Evolutionary conservation across 352 stramenopile genomes (phyloP), one percentile per base, ranked within the genome.

Genomic region (Pythium dissotocum): DNA sequence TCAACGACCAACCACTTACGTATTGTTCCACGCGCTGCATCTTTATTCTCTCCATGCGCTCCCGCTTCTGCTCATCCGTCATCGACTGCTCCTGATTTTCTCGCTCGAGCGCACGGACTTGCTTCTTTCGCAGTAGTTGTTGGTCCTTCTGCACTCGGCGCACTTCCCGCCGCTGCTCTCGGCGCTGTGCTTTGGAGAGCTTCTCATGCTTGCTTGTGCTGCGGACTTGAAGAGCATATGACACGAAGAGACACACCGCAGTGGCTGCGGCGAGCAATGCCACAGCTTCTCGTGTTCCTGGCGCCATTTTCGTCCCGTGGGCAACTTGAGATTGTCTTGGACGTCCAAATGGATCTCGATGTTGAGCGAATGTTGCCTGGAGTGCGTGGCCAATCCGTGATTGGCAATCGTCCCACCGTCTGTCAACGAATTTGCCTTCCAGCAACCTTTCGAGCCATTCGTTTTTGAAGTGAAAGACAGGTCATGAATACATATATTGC

Each of bases 11-110:
- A 28, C 7, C 24, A 82, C 78, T 21, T 61, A 91, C 85, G 53
- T 89, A 90, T 89, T 89, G 81, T 58, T 93, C 85, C 35, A 91
- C 85, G 13, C 83, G 79, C 52, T 84, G 79, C 83, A 93, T 90
- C 52, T 83, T 83, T 62, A 83, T 87, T 1, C 73, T 57, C 57
- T 89, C 85, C 52, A 79, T 76, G 14, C 77, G 61, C 54, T 91
- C 85, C 6, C 63, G 65, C 36, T 76, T 80, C 58, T 89, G 62
- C 28, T 88, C 77, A 2, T 71, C 63, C 0, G 65, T 89, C 78
- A 83, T 80, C 3, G 4, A 12, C 2, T 52, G 42, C 36, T 65
- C 51, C 18, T 58, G 26, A 7, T 36, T 32, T 9, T 51, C 53
- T 48, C 57, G 44, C 40, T 67, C 62, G 1, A 5, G 8, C 8